Evolutionary conservation across 129 eudicot species (phyloP), one percentile per base, ranked within the genome.

Genomic region (Silybum marianum): DNA sequence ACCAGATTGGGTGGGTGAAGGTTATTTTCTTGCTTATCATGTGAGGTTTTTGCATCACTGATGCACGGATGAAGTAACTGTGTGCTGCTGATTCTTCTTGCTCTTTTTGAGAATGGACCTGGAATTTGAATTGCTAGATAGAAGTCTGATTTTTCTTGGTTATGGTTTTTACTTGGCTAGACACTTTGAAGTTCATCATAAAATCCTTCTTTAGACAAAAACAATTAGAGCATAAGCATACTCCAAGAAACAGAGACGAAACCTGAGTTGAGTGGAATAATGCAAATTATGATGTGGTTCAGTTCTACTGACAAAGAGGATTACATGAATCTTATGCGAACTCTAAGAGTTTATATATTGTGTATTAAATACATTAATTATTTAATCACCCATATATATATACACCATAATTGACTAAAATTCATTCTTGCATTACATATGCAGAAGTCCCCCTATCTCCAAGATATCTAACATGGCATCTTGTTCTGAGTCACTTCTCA

Each of bases 381-480:
- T 60, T 60, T 60, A 60, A 60, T 60, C 67, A 60, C 67, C 23
- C 23, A 76, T 23, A n/a, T 76, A 60, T 75, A 75, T n/a, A 60
- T n/a, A 30, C 1, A 25, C 16, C 60, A 46, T 10, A 46, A 14
- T 22, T 73, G 23, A 68, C 51, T 8, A 78, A 21, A 80, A 58
- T 69, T 36, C 8, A 40, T 13, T 13, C 23, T 69, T 14, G 81
- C 48, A n/a, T 70, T 19, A 76, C 58, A 72, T 80, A 32, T n/a
- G 42, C 63, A 34, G 62, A 21, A 80, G 60, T n/a, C 34, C 75
- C 71, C 24, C 46, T 38, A 24, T 72, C 40, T 46, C 79, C 67
- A 44, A 72, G 85, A 42, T 72, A 39, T 77, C 69, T 80, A 22
- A 75, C 19, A 26, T 65, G 73, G 10, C 34, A 54, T 74, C 19